Base-by-base conservation (phyloP, 2,329 filamentous ascomycete species). In the Thielaviopsis euricoi region DNA sequence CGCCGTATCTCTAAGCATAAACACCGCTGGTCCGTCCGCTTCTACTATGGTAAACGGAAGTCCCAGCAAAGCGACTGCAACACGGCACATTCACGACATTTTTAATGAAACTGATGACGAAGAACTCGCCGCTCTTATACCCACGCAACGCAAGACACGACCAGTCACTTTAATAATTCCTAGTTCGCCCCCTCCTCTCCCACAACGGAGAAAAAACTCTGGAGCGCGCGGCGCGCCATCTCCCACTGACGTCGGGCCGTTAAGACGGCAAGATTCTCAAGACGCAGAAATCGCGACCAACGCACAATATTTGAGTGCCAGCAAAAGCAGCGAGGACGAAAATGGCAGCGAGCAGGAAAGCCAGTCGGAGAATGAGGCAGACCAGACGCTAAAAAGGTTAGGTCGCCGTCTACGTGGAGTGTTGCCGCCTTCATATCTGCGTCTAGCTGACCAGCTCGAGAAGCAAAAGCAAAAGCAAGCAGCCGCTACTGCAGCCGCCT, bases 381-480 rank as follows among this genome's bases (percentile, higher is more conserved):
- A 57, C 17, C 49, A 51, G 23, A 51, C 59, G 3, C n/a, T 60
- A 23, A 60, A 58, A 53, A 60, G 52, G 21, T 52, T 60, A 58
- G 70, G 71, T 40, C 74, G 68, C 56, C 72, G 73, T 55, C 79
- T 85, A 53, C 74, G 74, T 56, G 81, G 81, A 22, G 81, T 85
- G 7, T 72, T 85, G 51, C 82, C 82, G 46, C 82, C 82, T n/a
- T 85, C 82, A 6, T 84, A 81, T 77, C 72, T 85, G 58, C 76
- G 81, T 49, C 66, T 85, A 23, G 79, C 83, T 64, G 75, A 78
- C 68, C 64, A 62, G 65, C 65, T 57, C 17, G 64, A 65, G 59
- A 71, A 67, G 57, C 64, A 58, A 26, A 58, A 58, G n/a, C 53
- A 54, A 26, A 51, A 23, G 6, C 29, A 50, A 37, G 23, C 52